phyloP scores from a whole-genome alignment of 495 filamentous ascomycete species.

The Aspergillus cavernicola region DNA sequence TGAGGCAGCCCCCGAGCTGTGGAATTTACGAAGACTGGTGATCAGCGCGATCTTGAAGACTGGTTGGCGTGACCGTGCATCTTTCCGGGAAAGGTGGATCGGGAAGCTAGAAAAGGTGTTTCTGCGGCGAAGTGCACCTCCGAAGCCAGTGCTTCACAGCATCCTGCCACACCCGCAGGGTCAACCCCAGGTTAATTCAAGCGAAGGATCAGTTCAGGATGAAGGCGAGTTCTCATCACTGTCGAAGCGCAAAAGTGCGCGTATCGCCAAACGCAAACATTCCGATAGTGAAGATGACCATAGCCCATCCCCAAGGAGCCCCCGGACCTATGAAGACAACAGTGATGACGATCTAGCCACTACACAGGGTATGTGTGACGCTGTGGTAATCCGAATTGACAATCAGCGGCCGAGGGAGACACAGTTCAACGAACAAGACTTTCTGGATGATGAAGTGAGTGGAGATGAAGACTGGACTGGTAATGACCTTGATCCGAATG shows the following conservation, averaged over 20 bases:
- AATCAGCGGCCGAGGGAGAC: slow-evolving; percentile 73
- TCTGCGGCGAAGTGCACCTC: slow-evolving; percentile 50
- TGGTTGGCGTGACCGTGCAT: slow-evolving; percentile 72
- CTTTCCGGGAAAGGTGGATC: slow-evolving; percentile 70
- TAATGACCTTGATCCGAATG: slow-evolving; percentile 25
- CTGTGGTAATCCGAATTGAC: slow-evolving; percentile 77
- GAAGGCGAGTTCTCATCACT: slow-evolving; percentile 12
- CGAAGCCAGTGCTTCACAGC: slow-evolving; percentile 36
- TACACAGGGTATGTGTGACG: slow-evolving; percentile 74
- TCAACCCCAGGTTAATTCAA: neutral
- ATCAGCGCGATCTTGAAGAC: slow-evolving; percentile 71
- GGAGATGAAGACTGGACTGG: slow-evolving; percentile 81
- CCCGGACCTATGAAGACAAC: slow-evolving; percentile 6
- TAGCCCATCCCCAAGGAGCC: neutral
- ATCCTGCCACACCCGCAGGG: slow-evolving; percentile 17
- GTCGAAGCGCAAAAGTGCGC: slow-evolving; percentile 42
- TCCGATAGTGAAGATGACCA: slow-evolving; percentile 18
- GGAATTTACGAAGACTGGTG: slow-evolving; percentile 58
- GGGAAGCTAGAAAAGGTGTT: slow-evolving; percentile 61
- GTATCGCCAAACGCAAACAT: slow-evolving; percentile 31
- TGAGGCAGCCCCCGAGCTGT: slow-evolving; percentile 59
- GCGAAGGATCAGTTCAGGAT: neutral
- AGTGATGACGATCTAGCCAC: slow-evolving; percentile 27
- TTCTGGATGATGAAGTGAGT: slow-evolving; percentile 65
- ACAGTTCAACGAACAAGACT: slow-evolving; percentile 74